Evolutionary conservation across 129 eudicot species (phyloP).

Genomic region (Ambrosia artemisiifolia): DNA sequence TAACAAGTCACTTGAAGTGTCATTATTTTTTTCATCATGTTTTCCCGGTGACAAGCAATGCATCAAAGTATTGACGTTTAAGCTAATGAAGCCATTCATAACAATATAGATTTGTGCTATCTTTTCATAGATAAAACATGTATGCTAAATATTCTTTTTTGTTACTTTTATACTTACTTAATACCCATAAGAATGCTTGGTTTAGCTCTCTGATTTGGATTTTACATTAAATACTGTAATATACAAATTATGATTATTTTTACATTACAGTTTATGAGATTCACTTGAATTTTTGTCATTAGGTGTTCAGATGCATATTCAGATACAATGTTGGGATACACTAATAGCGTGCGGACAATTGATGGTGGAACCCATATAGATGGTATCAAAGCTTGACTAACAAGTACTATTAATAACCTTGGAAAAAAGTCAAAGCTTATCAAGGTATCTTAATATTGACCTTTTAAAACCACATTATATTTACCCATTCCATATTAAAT

Average conservation of each 20-base stretch:
- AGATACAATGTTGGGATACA: conserved; percentile 91
- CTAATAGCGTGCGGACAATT: conserved; percentile 92
- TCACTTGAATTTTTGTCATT: conserved; percentile 6
- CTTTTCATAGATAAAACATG: no score
- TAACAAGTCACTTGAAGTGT: no score
- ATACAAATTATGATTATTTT: background rate
- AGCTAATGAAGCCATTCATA: no score
- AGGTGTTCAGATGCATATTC: conserved; percentile 99
- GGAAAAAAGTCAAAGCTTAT: no score
- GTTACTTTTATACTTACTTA: no score
- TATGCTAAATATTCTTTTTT: no score
- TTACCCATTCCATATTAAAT: background rate
- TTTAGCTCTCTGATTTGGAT: no score
- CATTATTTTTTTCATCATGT: no score
- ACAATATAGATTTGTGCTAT: no score
- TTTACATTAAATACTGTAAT: background rate
- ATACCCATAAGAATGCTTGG: no score
- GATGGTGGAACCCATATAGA: conserved; percentile 99
- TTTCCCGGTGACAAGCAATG: no score
- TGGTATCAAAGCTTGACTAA: conserved; percentile 83
- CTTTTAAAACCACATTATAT: background rate
- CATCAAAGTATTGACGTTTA: no score
- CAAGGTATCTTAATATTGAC: conserved; percentile 49
- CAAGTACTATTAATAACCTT: conserved; percentile 79
- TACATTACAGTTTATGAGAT: conserved; percentile 12